phyloP scores from a whole-genome alignment of 306 rosid genomes.

The Ceratonia siliqua region DNA sequence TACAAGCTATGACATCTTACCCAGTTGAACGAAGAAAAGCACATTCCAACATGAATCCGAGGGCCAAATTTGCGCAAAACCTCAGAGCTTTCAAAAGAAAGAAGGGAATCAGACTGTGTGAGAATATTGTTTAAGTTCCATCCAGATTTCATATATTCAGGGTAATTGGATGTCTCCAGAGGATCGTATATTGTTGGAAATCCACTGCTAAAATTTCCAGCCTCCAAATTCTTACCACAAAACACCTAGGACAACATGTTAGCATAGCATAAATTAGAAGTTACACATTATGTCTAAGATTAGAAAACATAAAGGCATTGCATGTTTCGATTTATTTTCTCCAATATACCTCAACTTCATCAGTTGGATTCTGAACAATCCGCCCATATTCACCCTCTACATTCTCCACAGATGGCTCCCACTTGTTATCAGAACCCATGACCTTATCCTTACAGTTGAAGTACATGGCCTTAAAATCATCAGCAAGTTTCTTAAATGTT shows the following conservation, averaged over 20 bases:
- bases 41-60: constrained; percentile 75
- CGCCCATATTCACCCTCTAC: constrained; percentile 82
- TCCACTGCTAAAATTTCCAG: constrained; percentile 62
- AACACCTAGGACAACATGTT: constrained; percentile 59
- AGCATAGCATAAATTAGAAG: constrained; percentile 36
- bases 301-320: constrained; percentile 32
- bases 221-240: constrained; percentile 44
- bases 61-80: constrained; percentile 48
- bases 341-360: constrained; percentile 74
- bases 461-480: constrained; percentile 70
- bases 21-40: constrained; percentile 74
- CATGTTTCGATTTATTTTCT: constrained; percentile 14
- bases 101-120: constrained; percentile 68
- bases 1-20: constrained; percentile 49
- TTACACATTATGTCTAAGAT: constrained; percentile 34
- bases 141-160: constrained; percentile 60
- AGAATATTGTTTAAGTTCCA: constrained; percentile 79
- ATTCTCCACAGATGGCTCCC: constrained; percentile 71
- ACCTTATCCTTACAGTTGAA: constrained; percentile 45
- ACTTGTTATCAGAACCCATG: constrained; percentile 39
- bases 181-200: constrained; percentile 52
- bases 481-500: constrained; percentile 70
- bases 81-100: constrained; percentile 70
- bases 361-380: constrained; percentile 74
- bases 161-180: constrained; percentile 27